Conservation (phyloP, 345 rosid species). For the Rubroshorea leprosula region DNA sequence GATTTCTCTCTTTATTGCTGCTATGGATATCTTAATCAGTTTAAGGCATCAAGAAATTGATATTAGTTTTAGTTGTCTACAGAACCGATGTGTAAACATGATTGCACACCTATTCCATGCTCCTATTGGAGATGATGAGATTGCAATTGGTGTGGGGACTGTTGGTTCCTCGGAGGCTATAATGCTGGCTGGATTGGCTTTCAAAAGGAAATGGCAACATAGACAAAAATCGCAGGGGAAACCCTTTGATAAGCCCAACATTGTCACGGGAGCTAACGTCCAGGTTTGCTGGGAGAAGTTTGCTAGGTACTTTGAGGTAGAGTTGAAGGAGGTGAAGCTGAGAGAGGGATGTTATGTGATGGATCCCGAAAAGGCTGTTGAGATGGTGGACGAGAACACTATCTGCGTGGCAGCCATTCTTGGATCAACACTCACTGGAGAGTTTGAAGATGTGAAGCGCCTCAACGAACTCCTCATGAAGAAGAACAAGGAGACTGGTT, state of each 20-base stretch:
- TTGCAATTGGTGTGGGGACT: slow-evolving; percentile 69
- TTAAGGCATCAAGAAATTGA: neutral
- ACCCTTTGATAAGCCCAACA: slow-evolving; percentile 61
- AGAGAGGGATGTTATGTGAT: slow-evolving; percentile 63
- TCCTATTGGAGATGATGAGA: slow-evolving; percentile 47
- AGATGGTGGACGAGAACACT: slow-evolving; percentile 80
- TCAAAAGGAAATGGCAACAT: slow-evolving; percentile 70
- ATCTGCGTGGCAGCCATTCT: slow-evolving; percentile 81
- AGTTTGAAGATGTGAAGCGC: slow-evolving; percentile 71
- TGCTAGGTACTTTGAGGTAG: slow-evolving; percentile 82
- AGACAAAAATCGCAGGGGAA: slow-evolving; percentile 45
- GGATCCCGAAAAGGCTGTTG: slow-evolving; percentile 66
- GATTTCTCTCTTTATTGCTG: neutral
- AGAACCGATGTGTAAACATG: slow-evolving; percentile 83
- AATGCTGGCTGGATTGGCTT: slow-evolving; percentile 82
- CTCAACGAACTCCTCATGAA: slow-evolving; percentile 46
- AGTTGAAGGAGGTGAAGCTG: slow-evolving; percentile 70
- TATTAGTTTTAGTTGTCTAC: slow-evolving; percentile 2
- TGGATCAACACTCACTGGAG: slow-evolving; percentile 75
- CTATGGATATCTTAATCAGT: neutral
- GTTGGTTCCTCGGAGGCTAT: slow-evolving; percentile 82
- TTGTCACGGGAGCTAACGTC: slow-evolving; percentile 80
- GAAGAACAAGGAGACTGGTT: slow-evolving; percentile 56
- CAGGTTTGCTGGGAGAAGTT: slow-evolving; percentile 91
- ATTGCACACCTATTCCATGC: slow-evolving; percentile 70